Conservation (phyloP, 2,329 filamentous ascomycete species). For the Metarhizium album region DNA sequence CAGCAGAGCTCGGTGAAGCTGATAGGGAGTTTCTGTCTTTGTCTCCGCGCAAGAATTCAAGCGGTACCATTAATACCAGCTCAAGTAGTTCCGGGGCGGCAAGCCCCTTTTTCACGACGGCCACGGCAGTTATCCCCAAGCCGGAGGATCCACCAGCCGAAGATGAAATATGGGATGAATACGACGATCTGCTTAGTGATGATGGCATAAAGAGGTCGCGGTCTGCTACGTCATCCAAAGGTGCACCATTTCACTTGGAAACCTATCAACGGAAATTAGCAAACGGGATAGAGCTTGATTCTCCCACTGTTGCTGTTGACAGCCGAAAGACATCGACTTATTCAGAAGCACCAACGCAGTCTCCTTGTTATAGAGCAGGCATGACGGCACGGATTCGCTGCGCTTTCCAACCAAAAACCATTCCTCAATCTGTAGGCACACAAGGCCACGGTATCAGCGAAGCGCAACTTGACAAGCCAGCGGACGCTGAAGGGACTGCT, state of each 20-base stretch:
- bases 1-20: conserved; percentile 19
- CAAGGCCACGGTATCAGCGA: background rate
- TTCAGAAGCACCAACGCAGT: conserved; percentile 28
- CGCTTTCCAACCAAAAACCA: conserved; percentile 31
- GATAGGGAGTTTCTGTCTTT: conserved; percentile 62
- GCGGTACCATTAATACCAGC: conserved; percentile 35
- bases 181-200: conserved; percentile 76
- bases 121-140: conserved; percentile 55
- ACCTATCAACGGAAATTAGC: conserved; percentile 29
- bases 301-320: conserved; percentile 32
- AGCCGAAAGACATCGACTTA: conserved; percentile 20
- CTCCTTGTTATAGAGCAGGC: conserved; percentile 44
- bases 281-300: conserved; percentile 31
- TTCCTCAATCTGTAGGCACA: conserved; percentile 24
- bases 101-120: conserved; percentile 42
- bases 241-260: conserved; percentile 46
- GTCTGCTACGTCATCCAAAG: conserved; percentile 46
- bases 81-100: conserved; percentile 56
- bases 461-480: background rate
- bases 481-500: background rate
- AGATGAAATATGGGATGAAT: conserved; percentile 92
- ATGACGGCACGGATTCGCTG: conserved; percentile 42
- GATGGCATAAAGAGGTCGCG: conserved; percentile 32
- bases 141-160: conserved; percentile 54
- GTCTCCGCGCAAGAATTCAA: conserved; percentile 60